Base-by-base conservation (phyloP, 1,284 basidiomycete genomes). In the Cutaneotrichosporon sp. region DNA sequence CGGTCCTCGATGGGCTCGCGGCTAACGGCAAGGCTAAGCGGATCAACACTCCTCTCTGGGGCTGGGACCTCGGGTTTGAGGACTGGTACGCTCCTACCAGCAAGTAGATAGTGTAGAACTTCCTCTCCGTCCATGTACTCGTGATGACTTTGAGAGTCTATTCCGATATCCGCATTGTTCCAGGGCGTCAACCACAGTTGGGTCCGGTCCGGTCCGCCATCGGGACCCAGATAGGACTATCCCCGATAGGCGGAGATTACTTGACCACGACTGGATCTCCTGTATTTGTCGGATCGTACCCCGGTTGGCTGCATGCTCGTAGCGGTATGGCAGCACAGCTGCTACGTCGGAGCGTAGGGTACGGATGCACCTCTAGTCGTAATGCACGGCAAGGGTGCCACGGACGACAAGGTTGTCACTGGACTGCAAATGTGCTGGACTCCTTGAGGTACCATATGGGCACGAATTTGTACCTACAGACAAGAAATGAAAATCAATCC, bases 1-100 rank as follows among this genome's bases (percentile, higher is more conserved):
- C 53, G 59, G 46, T 51, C 18, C 64, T 65, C 11, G 60, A 65
- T 30, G 53, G 57, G 16, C 83, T 90, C 56, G 88, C 89, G 1
- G 85, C 85, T 10, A 74, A 77, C 51, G 89, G 75, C 10, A 76
- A 75, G 64, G 65, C 70, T 55, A 70, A 72, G 59, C 65, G 76
- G 10, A 65, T 77, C 58, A 73, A 72, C 65, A 75, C 71, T 7
- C 77, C 74, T 3, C 55, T 65, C 4, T 79, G 70, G 51, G 75
- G 76, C 2, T 73, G 68, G 69, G 70, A 77, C 64, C 63, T 74
- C 30, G 70, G 62, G n/a, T 73, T 75, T 56, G 65, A 69, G 5
- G 69, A 75, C 60, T 75, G 72, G 73, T 73, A 73, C 59, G 38
- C 36, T 21, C 55, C 55, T n/a, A 31, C n/a, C 4, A 36, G 22